phyloP scores from a whole-genome alignment of 2,329 filamentous ascomycete genomes.

The Trichoderma gracile region DNA sequence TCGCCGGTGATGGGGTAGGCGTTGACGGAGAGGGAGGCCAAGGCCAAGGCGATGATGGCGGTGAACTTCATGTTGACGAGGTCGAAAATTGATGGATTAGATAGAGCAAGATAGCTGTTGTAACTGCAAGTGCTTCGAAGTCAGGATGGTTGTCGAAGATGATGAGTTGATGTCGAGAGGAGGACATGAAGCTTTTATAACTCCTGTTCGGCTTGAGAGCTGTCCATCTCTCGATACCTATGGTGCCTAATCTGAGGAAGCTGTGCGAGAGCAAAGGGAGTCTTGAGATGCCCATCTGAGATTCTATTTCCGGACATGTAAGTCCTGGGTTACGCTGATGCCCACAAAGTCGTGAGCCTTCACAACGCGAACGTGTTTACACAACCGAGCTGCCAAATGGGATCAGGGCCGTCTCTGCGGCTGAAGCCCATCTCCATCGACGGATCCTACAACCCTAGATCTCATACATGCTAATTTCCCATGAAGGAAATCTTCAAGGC shows the following conservation, averaged over 20 bases:
- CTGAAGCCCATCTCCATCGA: not conserved
- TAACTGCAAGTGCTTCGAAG: not conserved
- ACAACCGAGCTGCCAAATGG: not conserved
- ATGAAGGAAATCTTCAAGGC: not conserved
- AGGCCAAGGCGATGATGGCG: not conserved
- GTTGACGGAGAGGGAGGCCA: constrained; percentile 10
- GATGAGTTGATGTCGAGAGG: not conserved
- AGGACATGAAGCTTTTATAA: not conserved
- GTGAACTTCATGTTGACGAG: constrained; percentile 13
- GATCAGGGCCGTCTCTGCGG: not conserved
- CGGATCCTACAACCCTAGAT: not conserved
- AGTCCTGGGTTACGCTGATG: not conserved
- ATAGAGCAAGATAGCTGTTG: not conserved
- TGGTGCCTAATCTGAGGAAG: not conserved
- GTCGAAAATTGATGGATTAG: not conserved
- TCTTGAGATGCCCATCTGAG: not conserved
- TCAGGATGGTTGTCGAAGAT: not conserved
- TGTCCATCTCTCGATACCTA: not conserved
- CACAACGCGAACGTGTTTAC: too few relatives aligned
- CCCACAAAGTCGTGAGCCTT: too few relatives aligned
- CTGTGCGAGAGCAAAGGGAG: not conserved
- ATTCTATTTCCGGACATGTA: not conserved
- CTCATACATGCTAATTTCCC: not conserved
- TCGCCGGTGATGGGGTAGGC: constrained; percentile 26
- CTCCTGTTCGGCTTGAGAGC: not conserved